Evolutionary conservation across 441 rosid genomes (phyloP).

Genomic region (Bruguiera hainesii): DNA sequence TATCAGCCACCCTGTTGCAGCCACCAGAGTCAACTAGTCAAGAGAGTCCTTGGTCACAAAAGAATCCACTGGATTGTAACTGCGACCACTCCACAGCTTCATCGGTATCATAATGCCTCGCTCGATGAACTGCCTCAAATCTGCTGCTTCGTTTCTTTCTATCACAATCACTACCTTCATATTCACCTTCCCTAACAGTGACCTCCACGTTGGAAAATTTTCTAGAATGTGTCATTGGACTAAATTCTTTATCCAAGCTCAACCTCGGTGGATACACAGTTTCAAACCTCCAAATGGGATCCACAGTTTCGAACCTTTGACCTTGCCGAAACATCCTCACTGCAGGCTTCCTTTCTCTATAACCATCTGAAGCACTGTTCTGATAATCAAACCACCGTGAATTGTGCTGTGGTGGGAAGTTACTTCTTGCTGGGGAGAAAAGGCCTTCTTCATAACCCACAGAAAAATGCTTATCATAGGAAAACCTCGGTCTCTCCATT

Average conservation of each 20-base stretch:
- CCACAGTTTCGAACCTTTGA: constrained; percentile 35
- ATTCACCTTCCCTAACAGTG: constrained; percentile 29
- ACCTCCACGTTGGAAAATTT: constrained; percentile 26
- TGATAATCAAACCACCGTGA: constrained; percentile 36
- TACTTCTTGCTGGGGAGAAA: constrained; percentile 19
- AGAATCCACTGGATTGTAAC: constrained; percentile 24
- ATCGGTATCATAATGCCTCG: constrained; percentile 28
- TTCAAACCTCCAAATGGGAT: constrained; percentile 33
- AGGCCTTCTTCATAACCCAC: constrained; percentile 33
- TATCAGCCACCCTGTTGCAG: constrained; percentile 9
- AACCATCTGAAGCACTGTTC: constrained; percentile 27
- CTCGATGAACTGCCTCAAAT: constrained; percentile 30
- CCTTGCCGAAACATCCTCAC: constrained; percentile 30
- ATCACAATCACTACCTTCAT: constrained; percentile 26
- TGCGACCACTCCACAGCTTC: constrained; percentile 23
- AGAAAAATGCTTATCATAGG: constrained; percentile 39
- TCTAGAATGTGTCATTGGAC: constrained; percentile 29
- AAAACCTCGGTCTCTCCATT: constrained; percentile 38
- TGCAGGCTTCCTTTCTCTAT: constrained; percentile 41
- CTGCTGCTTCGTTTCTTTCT: constrained; percentile 29
- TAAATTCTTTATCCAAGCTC: constrained; percentile 26
- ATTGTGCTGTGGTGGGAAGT: constrained; percentile 27
- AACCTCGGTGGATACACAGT: constrained; percentile 20
- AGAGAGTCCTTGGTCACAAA: constrained; percentile 23
- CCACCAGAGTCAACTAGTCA: constrained; percentile 9